Conservation (phyloP, 768 basidiomycete genomes). For the Hypholoma sublateritium region DNA sequence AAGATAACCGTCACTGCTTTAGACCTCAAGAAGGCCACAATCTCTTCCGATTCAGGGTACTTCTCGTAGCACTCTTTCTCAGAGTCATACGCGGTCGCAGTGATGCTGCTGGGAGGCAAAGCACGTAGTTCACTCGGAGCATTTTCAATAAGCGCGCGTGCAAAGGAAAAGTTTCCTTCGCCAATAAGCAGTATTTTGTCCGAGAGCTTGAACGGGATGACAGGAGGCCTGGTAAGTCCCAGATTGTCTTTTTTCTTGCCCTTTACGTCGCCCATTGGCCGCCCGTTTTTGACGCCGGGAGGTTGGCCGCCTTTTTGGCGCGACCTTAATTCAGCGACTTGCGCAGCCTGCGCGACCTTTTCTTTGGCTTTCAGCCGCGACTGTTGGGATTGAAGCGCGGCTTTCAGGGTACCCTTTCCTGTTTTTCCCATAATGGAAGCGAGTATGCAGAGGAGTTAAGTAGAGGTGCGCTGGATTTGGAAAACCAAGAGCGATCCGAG, state of each 20-base stretch:
- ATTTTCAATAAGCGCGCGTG: constrained; percentile 64
- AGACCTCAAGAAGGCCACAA: constrained; percentile 52
- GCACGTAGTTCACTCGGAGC: constrained; percentile 47
- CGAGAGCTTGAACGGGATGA: constrained; percentile 62
- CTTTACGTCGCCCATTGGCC: constrained; percentile 13
- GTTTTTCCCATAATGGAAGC: constrained; percentile 38
- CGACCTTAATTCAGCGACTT: constrained; percentile 46
- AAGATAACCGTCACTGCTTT: constrained; percentile 76
- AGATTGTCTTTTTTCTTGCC: constrained; percentile 37
- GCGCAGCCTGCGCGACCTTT: constrained; percentile 50
- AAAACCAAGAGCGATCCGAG: not conserved
- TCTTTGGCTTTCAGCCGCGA: constrained; percentile 61
- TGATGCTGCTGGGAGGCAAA: constrained; percentile 65
- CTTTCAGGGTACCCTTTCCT: constrained; percentile 58
- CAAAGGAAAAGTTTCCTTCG: constrained; percentile 95
- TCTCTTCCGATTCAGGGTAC: constrained; percentile 71
- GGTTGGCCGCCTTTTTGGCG: constrained; percentile 28
- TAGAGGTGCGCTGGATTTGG: not conserved
- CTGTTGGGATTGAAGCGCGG: constrained; percentile 70
- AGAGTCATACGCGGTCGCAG: constrained; percentile 85
- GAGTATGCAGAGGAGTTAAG: not conserved
- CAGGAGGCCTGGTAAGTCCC: constrained; percentile 34
- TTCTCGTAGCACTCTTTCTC: constrained; percentile 77
- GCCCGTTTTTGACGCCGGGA: constrained; percentile 3
- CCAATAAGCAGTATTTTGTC: constrained; percentile 80